phyloP scores from a whole-genome alignment of 202 grass and related monocot species.

The Hordeum pubiflorum region DNA sequence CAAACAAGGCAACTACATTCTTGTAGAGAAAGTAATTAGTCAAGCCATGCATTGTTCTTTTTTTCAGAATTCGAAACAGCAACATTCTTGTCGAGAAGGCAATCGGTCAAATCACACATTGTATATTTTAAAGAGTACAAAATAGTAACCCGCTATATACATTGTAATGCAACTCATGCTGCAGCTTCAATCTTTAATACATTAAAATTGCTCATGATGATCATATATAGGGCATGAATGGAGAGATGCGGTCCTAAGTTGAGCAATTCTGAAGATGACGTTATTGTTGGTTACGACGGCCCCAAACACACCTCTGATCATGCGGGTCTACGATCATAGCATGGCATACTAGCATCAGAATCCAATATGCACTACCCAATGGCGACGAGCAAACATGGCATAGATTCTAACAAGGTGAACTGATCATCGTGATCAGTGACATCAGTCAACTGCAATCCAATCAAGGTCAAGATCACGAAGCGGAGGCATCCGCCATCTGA shows the following conservation, averaged over 20 bases:
- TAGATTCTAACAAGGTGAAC: background rate
- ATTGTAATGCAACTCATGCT: background rate
- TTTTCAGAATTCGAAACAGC: background rate
- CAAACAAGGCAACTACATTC: background rate
- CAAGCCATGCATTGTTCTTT: background rate
- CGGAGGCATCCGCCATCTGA: background rate
- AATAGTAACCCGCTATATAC: background rate
- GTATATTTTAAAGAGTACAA: background rate
- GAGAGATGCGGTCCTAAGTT: background rate
- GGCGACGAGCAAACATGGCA: background rate
- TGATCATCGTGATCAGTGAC: background rate
- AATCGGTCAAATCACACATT: background rate
- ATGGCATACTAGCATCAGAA: background rate
- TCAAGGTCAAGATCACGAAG: background rate
- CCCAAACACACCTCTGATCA: background rate
- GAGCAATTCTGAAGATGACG: background rate
- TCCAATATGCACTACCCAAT: background rate
- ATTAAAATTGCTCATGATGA: background rate
- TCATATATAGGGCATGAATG: background rate
- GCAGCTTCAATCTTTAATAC: background rate
- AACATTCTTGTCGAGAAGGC: background rate
- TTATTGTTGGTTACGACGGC: background rate
- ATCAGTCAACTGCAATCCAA: background rate
- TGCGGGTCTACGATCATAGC: background rate
- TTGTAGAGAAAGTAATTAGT: no score